phyloP scores from a whole-genome alignment of 495 filamentous ascomycete species.

The Xylaria castorea region DNA sequence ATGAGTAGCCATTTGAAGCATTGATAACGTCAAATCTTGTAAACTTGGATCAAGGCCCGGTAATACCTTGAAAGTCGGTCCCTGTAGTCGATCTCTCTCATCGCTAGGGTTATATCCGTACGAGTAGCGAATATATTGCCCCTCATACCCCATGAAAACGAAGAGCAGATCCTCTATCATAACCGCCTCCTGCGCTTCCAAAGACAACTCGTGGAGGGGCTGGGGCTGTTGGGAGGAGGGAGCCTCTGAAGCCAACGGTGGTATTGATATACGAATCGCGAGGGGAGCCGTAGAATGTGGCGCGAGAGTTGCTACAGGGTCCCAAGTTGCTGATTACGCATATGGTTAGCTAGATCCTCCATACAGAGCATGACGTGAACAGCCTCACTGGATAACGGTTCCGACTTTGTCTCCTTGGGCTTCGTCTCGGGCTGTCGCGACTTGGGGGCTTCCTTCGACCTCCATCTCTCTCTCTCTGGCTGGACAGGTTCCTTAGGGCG shows the following conservation, averaged over 20 bases:
- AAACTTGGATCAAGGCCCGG: conserved; percentile 89
- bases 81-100: conserved; percentile 84
- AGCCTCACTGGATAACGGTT: conserved; percentile 43
- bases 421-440: conserved; percentile 54
- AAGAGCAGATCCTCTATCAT: conserved; percentile 91
- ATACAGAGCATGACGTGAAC: not conserved
- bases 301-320: conserved; percentile 79
- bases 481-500: conserved; percentile 50
- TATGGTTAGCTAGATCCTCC: conserved; percentile 10
- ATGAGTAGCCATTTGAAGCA: conserved; percentile 95
- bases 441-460: conserved; percentile 45
- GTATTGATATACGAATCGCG: conserved; percentile 82
- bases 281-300: conserved; percentile 88
- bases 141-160: conserved; percentile 98
- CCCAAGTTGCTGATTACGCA: conserved; percentile 59
- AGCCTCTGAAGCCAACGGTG: conserved; percentile 74
- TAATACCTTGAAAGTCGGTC: conserved; percentile 79
- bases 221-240: conserved; percentile 75
- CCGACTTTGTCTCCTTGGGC: conserved; percentile 52
- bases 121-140: conserved; percentile 89
- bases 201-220: conserved; percentile 72
- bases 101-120: conserved; percentile 79
- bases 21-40: conserved; percentile 82
- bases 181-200: conserved; percentile 82
- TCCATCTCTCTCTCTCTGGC: conserved; percentile 38